Evolutionary conservation across 1,284 basidiomycete genomes (phyloP), one percentile per base, ranked within the genome.

Genomic region (Golubevia sp.): DNA sequence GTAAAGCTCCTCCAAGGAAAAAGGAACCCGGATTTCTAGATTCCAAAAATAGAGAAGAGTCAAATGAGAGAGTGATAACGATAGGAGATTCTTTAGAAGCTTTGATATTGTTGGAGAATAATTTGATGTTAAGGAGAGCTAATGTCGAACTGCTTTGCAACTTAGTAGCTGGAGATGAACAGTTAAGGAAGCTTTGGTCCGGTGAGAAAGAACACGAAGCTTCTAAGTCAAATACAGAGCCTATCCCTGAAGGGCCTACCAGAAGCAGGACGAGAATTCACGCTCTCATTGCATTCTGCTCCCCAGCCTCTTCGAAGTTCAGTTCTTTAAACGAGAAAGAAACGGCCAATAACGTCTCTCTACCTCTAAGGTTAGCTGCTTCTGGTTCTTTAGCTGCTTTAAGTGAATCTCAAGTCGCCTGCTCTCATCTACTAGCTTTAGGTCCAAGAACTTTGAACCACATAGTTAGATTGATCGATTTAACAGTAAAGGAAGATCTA

Each of bases 101-200:
- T 23, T 55, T 65, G 34, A 58, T 80, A 44, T 61, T 80, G 50
- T 59, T 73, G 63, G 69, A 74, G 51, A 78, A 79, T 25, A 64
- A 77, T 21, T 27, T 55, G 15, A 72, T 79, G 71, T 34, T 73
- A 15, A 71, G 78, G 24, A 63, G 75, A n/a, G 76, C 79, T 1
- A 70, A 64, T 55, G 59, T 77, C 52, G 79, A 82, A 66, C 70
- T 82, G 13, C 63, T 79, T 2, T 79, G 77, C 63, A 82, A 82
- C 26, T 55, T 82, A 24, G 57, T 71, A 27, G 38, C 38, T 44
- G 72, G 74, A 55, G 71, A 70, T n/a, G 63, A 72, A 8, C n/a
- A 56, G 1, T 68, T 71, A 13, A 66, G 56, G 50, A 26, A 49
- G 58, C 8, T 34, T 4, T 68, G 60, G 62, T 55, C 27, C n/a